A percentile compares a stretch with the other conserved stretches of the same genome.
These are phyloP conservation scores for Arabidopsis thaliana DNA, from an alignment of 345 rosid species.

Conservation along the genomic window TAIR10.1 NC_003070.9:25389501-25390000, in stretches of 20 bases:
- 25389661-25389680: constrained; percentile 92
- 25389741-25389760: constrained; percentile 99
- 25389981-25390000: constrained; percentile 43
- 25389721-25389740: constrained; percentile 67
- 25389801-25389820: background rate
- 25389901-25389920: constrained; percentile 80
- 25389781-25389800: constrained; percentile 59
- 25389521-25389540: constrained; percentile 91
- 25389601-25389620: background rate
- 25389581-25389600: constrained; percentile 58
- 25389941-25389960: background rate
- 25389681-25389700: constrained; percentile 98
- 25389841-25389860: constrained; percentile 10
- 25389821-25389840: background rate
- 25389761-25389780: constrained; percentile 83
- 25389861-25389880: constrained; percentile 62
- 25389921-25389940: constrained; percentile 94
- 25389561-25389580: constrained; percentile 85
- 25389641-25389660: constrained; percentile 50
- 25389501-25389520: constrained; percentile 96
- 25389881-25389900: constrained; percentile 72
- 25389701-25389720: constrained; percentile 93
- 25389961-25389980: constrained; percentile 15
- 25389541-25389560: constrained; percentile 70
- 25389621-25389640: background rate